Percentiles rank a stretch among this genome's conserved stretches.
Conservation (phyloP, 257 asterid species). For the Petunia secreta region DNA sequence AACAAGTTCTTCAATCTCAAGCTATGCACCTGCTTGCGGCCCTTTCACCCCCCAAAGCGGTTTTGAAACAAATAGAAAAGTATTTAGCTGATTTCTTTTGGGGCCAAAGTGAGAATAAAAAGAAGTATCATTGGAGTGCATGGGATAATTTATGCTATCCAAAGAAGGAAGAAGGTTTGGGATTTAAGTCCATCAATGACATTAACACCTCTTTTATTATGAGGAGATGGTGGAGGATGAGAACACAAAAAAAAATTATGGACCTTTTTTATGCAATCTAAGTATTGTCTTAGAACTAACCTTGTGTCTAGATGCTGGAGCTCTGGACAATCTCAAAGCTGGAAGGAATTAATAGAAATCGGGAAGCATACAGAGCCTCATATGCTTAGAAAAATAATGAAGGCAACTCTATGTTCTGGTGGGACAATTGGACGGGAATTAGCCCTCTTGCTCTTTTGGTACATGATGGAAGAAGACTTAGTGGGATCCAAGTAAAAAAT, state of each 20-base stretch:
- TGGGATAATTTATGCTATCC: too few species aligned
- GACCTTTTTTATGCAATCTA: background rate
- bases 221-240: background rate
- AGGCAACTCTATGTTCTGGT: background rate
- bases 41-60: too few species aligned
- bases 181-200: background rate
- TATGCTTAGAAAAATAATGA: background rate
- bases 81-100: too few species aligned
- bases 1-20: too few species aligned
- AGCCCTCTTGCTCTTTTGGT: background rate
- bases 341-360: background rate
- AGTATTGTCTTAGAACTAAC: background rate
- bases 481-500: too few species aligned
- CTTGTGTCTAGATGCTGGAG: background rate
- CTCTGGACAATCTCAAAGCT: background rate
- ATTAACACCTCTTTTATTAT: background rate
- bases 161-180: background rate
- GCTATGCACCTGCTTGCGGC: too few species aligned
- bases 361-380: background rate
- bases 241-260: background rate
- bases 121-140: too few species aligned
- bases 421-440: background rate
- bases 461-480: too few species aligned
- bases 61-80: too few species aligned
- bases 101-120: too few species aligned